These are phyloP conservation scores for Nannizziopsis arthrosporioides DNA, from an alignment of 2,329 filamentous ascomycete genomes.

Conservation along the genomic window DNA sequence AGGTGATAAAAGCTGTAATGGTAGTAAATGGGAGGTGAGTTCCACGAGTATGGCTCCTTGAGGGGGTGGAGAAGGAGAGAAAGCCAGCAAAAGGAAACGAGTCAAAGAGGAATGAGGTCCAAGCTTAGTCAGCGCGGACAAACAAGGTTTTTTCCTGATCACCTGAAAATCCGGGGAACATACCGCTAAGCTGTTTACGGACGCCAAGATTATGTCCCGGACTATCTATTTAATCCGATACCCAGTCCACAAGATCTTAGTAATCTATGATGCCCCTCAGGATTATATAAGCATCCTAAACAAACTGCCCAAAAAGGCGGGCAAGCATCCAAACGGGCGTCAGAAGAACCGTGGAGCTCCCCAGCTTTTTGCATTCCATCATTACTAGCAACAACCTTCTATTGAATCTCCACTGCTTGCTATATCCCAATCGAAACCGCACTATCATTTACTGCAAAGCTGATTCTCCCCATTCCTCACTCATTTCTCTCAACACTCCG, in stretches of 20 bases:
- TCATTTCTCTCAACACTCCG: conserved; percentile 14
- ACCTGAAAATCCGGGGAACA: conserved; percentile 12
- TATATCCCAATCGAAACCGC: too few relatives aligned
- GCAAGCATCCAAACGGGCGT: neutral
- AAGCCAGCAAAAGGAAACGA: neutral
- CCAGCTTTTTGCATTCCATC: too few relatives aligned
- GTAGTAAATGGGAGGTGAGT: neutral
- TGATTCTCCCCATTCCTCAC: neutral
- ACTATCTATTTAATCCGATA: conserved; percentile 1
- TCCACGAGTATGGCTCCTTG: neutral
- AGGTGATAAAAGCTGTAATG: neutral
- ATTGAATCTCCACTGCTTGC: too few relatives aligned
- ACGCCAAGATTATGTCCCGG: neutral
- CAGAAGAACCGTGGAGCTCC: neutral
- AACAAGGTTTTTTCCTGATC: neutral
- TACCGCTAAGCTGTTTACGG: neutral
- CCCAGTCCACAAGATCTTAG: neutral
- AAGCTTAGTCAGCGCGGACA: neutral
- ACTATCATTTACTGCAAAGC: neutral
- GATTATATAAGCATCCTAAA: conserved; percentile 8
- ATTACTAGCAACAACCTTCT: too few relatives aligned
- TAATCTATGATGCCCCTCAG: neutral
- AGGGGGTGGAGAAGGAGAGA: neutral
- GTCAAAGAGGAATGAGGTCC: neutral
- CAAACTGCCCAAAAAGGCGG: conserved; percentile 9